Conservation (phyloP, 2,329 filamentous ascomycete genomes). For the Colletotrichum australisinense region DNA sequence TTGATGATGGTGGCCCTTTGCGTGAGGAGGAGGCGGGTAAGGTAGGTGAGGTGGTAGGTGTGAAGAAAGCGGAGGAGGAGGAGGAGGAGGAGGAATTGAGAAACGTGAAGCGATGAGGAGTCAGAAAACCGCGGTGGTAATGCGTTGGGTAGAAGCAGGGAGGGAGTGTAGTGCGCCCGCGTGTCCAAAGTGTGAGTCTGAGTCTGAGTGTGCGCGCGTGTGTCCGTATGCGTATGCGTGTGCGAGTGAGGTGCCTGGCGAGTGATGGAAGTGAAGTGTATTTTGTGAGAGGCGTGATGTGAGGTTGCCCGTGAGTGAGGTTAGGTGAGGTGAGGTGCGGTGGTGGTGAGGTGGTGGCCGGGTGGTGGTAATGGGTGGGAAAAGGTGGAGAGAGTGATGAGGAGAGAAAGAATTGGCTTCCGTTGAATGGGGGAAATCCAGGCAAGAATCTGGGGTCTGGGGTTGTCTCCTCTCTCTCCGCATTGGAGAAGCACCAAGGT, state of each 20-base stretch:
- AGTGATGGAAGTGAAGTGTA: too few species aligned
- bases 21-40: slow-evolving; percentile 7
- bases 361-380: slow-evolving; percentile 46
- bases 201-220: slow-evolving; percentile 17
- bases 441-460: slow-evolving; percentile 38
- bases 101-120: slow-evolving; percentile 37
- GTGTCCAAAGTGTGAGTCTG: neutral
- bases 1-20: neutral
- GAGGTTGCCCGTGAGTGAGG: neutral
- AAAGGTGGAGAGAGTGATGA: slow-evolving; percentile 39
- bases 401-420: slow-evolving; percentile 40
- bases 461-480: slow-evolving; percentile 53
- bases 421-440: slow-evolving; percentile 37
- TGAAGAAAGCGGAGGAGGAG: neutral
- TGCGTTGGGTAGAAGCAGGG: neutral
- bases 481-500: slow-evolving; percentile 48
- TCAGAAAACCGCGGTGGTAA: neutral
- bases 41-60: neutral
- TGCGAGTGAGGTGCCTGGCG: too few species aligned
- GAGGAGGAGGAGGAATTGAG: neutral
- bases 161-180: neutral
- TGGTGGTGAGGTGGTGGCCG: slow-evolving; percentile 40
- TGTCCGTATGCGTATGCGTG: too few species aligned
- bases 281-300: too few species aligned
- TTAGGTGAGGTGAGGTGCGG: slow-evolving; percentile 36